A percentile compares a stretch with the other conserved stretches of the same genome.
Conservation (phyloP, 148 eudicot genomes). For the Camellia granthamiana region DNA sequence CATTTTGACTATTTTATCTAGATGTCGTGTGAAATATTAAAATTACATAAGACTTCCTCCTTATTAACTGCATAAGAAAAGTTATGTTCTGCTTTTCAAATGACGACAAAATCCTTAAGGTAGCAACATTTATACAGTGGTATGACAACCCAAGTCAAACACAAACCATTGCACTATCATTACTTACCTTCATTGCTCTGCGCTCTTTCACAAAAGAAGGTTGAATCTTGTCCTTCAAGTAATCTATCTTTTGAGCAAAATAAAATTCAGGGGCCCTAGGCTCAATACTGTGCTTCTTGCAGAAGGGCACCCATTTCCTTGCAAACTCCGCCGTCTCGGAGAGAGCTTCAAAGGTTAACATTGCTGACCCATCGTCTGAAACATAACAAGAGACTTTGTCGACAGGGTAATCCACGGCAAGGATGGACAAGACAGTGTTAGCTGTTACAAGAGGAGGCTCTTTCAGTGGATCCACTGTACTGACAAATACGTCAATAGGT, state of each 20-base stretch:
- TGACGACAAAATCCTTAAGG: background rate
- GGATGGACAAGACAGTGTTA: constrained; percentile 90
- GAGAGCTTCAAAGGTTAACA: constrained; percentile 84
- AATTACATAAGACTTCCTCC: background rate
- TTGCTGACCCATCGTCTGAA: constrained; percentile 98
- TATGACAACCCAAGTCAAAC: background rate
- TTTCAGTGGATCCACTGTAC: constrained; percentile 97
- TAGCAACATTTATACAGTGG: background rate
- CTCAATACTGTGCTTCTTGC: constrained; percentile 90
- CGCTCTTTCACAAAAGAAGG: constrained; percentile 99
- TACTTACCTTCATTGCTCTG: constrained; percentile 87
- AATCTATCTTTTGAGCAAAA: constrained; percentile 89
- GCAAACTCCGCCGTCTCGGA: constrained; percentile 97
- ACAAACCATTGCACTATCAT: background rate
- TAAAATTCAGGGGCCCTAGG: constrained; percentile 98
- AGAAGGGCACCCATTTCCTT: constrained; percentile 92
- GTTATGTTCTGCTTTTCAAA: background rate
- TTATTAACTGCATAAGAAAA: background rate
- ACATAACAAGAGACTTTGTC: constrained; percentile 97
- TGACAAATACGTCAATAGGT: constrained; percentile 88
- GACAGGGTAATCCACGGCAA: constrained; percentile 94
- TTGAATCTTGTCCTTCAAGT: constrained; percentile 86
- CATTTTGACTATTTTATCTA: background rate
- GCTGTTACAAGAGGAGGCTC: constrained; percentile 98
- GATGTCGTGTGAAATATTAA: background rate